Base-by-base conservation (phyloP, 805 yeast species). In the Cyberlindnera subsufficiens region DNA sequence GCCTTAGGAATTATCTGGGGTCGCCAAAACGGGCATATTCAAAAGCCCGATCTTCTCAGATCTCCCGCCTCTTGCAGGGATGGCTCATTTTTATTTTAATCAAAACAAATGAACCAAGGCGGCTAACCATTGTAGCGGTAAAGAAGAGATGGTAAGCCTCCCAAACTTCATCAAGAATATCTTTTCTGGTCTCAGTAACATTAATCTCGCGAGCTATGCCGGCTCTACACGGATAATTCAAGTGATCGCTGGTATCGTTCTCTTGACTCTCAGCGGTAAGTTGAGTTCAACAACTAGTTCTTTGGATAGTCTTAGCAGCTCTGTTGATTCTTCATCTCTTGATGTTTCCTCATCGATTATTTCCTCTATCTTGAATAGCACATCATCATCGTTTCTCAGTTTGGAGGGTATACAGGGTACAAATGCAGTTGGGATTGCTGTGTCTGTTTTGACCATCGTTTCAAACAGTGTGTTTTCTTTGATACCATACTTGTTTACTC, bases 181-280 rank as follows among this genome's bases (percentile, higher is more conserved):
- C 34, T 35, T 46, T 34, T 32, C 44, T 8, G 50, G 50, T 8
- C 36, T 43, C 14, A 39, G 36, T 5, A 43, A 18, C 37, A 43
- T 40, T 17, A 22, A 25, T 35, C 37, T 46, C 13, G 40, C 42
- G 15, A 13, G 39, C 13, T 46, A 40, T 20, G 42, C 46, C 10
- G 50, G 46, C 4, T 17, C 30, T 3, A 18, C 39, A 10, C 43
- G 50, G 16, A 14, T 40, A 18, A n/a, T 40, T 14, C 50, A 46
- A 27, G 46, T 32, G 9, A 6, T 41, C 14, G 13, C 38, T 17
- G 34, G 44, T 16, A 11, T 38, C 5, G 37, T 31, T 4, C 35
- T 38, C 32, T 14, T 40, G 13, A 46, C 25, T 4, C 44, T 46
- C 33, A 37, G 39, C 20, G 43, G 46, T 1, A 20, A 35, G 11